Evolutionary conservation across 108 stramenopile genomes (phyloP).

Genomic region (Licmophora abbreviata): DNA sequence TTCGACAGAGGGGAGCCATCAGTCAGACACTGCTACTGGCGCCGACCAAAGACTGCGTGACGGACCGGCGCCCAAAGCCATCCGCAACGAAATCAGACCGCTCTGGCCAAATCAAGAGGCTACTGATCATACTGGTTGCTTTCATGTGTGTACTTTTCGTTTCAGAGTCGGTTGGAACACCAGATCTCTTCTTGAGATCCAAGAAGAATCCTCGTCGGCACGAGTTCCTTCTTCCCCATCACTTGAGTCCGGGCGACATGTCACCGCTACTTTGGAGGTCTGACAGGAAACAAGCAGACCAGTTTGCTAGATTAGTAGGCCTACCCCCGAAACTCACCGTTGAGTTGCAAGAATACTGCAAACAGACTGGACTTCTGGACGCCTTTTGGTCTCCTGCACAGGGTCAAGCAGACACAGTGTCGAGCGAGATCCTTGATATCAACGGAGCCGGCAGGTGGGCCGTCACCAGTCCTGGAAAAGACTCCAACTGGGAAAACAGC

Average conservation of each 20-base stretch:
- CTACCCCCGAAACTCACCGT: slow-evolving; percentile 35
- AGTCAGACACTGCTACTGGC: no score
- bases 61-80: no score
- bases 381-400: slow-evolving; percentile 18
- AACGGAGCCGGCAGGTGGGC: slow-evolving; percentile 32
- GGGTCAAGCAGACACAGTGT: slow-evolving; percentile 11
- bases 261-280: neutral
- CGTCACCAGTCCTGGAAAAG: slow-evolving; percentile 20
- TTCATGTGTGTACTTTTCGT: no score
- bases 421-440: slow-evolving; percentile 11
- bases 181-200: no score
- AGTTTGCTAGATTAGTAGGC: slow-evolving; percentile 16
- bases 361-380: slow-evolving; percentile 25
- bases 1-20: no score
- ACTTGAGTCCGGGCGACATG: neutral
- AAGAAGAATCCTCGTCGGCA: no score
- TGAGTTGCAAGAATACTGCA: slow-evolving; percentile 24
- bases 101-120: no score
- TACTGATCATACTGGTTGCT: no score
- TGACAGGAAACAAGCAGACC: slow-evolving; percentile 1
- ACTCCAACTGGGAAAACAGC: slow-evolving; percentile 12
- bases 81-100: no score
- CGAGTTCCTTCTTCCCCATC: neutral
- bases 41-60: no score
- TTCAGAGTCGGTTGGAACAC: no score